Evolutionary conservation across 225 moss, liverwort and hornwort genomes (phyloP).

Genomic region (Marchantia paleacea): DNA sequence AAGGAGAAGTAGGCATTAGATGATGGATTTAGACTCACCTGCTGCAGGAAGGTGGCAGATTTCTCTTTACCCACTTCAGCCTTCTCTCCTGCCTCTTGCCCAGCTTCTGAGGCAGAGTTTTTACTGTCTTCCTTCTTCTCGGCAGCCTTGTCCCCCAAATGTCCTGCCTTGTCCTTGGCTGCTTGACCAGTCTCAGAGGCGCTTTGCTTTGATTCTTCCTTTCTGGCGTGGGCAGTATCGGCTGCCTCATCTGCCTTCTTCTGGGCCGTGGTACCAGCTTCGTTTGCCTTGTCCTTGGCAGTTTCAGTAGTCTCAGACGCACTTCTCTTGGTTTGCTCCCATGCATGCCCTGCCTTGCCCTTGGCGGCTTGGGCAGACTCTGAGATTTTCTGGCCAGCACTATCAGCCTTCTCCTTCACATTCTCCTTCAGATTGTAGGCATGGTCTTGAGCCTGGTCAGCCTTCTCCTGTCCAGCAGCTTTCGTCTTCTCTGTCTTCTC

Average conservation of each 20-base stretch:
- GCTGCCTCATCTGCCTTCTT: background rate
- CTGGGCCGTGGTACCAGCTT: background rate
- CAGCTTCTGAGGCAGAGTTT: background rate
- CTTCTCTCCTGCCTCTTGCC: constrained; percentile 1
- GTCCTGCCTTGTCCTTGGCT: background rate
- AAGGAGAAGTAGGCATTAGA: too few species aligned
- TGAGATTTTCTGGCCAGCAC: background rate
- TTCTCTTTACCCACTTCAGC: background rate
- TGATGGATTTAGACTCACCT: too few species aligned
- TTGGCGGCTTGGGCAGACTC: background rate
- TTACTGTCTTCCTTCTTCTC: background rate
- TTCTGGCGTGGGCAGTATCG: background rate
- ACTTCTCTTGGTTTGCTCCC: background rate
- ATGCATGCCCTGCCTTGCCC: background rate
- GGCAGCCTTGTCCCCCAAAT: background rate
- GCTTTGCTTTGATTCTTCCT: background rate
- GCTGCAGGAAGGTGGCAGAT: background rate
- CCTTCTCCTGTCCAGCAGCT: constrained; percentile 15
- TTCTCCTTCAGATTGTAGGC: background rate
- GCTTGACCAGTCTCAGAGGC: constrained; percentile 4
- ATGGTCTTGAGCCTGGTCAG: background rate
- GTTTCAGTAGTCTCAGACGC: constrained; percentile 1
- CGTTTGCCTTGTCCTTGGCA: constrained; percentile 10
- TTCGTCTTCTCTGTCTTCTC: constrained; percentile 19
- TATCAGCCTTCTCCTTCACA: constrained; percentile 3